Percentiles rank a stretch among this genome's conserved stretches.
phyloP scores from a whole-genome alignment of 2,329 filamentous ascomycete species.

The Dactylellina sp. region DNA sequence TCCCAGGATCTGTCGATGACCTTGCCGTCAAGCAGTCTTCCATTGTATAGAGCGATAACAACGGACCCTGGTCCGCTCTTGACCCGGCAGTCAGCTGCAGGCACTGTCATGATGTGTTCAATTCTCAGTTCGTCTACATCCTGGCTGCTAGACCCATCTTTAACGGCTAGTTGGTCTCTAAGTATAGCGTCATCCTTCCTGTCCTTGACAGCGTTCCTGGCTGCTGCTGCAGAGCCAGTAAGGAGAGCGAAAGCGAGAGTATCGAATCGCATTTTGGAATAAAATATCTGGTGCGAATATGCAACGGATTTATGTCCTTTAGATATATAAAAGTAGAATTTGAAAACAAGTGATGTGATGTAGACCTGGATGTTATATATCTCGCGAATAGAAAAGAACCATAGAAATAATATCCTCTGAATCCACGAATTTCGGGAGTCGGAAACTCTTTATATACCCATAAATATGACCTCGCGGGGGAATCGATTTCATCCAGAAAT shows the following conservation, averaged over 20 bases:
- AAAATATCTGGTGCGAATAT: slow-evolving; percentile 8
- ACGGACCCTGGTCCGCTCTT: slow-evolving; percentile 28
- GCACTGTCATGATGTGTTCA: slow-evolving; percentile 22
- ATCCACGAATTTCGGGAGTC: slow-evolving; percentile 7
- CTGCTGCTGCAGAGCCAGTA: slow-evolving; percentile 17
- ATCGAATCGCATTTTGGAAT: slow-evolving; percentile 32
- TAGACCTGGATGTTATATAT: neutral
- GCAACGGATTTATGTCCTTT: neutral
- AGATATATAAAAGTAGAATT: neutral
- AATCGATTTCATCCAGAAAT: slow-evolving; percentile 4
- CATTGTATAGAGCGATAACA: slow-evolving; percentile 34
- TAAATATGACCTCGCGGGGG: neutral
- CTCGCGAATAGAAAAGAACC: neutral
- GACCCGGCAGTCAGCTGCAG: slow-evolving; percentile 12
- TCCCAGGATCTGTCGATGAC: slow-evolving; percentile 40
- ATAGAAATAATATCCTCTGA: slow-evolving; percentile 1
- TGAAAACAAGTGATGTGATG: neutral
- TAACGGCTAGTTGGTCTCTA: neutral
- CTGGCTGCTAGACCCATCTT: neutral
- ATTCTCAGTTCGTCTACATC: slow-evolving; percentile 39
- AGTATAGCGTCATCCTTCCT: slow-evolving; percentile 1
- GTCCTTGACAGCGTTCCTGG: slow-evolving; percentile 14
- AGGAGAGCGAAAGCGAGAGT: slow-evolving; percentile 25
- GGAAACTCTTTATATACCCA: slow-evolving; percentile 31
- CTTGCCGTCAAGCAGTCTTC: slow-evolving; percentile 31